A percentile compares a stretch with the other conserved stretches of the same genome.
Evolutionary conservation across 1,284 basidiomycete species (phyloP).

Genomic region (Cryptococcus wingfieldii): DNA sequence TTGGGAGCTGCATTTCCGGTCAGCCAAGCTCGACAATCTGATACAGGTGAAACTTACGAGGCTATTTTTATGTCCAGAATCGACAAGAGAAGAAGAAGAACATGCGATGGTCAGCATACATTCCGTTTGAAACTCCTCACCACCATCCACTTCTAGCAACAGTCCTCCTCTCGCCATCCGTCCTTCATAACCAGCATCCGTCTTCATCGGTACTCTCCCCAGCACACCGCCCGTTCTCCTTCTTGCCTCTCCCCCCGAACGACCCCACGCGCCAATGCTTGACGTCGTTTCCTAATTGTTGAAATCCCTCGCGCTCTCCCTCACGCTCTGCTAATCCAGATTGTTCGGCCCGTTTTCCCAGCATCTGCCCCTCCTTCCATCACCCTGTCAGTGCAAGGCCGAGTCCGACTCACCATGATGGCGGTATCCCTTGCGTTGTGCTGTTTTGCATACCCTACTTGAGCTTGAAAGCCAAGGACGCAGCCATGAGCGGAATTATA

Average conservation of each 20-base stretch:
- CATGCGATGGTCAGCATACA: conserved; percentile 3
- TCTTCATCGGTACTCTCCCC: not conserved
- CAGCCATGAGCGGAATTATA: not conserved
- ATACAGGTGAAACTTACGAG: conserved; percentile 17
- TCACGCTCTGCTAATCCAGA: not conserved
- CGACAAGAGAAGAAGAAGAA: not conserved
- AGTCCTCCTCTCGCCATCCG: not conserved
- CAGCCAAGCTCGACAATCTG: not conserved
- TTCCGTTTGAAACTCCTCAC: not conserved
- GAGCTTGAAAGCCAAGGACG: not conserved
- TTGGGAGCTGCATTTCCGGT: conserved; percentile 56
- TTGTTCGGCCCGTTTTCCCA: no score
- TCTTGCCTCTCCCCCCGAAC: not conserved
- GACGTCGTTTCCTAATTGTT: no score
- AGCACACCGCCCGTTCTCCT: not conserved
- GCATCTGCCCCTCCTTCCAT: no score
- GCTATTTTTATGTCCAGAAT: conserved; percentile 8
- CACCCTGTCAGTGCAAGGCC: no score
- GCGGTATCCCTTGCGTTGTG: not conserved
- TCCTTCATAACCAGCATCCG: not conserved
- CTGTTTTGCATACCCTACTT: not conserved
- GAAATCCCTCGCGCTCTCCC: not conserved
- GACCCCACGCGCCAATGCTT: no score
- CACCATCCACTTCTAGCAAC: not conserved
- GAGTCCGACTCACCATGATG: conserved; percentile 10